Percentiles rank a stretch among this genome's conserved stretches.
Conservation (phyloP, 2,329 filamentous ascomycete genomes). For the Talaromyces marneffei region DNA sequence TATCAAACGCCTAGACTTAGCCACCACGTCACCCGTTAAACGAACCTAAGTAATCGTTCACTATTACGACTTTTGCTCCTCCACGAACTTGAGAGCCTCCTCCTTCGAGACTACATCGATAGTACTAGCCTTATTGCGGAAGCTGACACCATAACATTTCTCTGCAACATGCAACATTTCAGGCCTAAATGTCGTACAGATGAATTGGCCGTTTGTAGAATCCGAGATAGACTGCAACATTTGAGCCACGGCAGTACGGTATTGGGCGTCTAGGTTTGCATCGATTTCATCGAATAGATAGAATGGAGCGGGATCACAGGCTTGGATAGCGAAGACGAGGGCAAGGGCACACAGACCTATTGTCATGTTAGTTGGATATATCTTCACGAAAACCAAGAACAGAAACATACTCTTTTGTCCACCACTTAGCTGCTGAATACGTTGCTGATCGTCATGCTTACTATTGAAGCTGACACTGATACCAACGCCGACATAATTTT, state of each 20-base stretch:
- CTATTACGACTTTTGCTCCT: slow-evolving; percentile 60
- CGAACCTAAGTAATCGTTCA: neutral
- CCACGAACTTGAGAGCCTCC: slow-evolving; percentile 87
- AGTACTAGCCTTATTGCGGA: slow-evolving; percentile 82
- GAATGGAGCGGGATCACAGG: slow-evolving; percentile 94
- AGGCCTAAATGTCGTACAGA: slow-evolving; percentile 96
- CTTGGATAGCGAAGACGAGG: slow-evolving; percentile 97
- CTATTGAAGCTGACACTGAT: slow-evolving; percentile 99
- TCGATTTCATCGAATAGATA: slow-evolving; percentile 99
- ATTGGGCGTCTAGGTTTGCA: slow-evolving; percentile 95
- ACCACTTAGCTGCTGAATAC: slow-evolving; percentile 93
- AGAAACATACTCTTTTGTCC: slow-evolving; percentile 81
- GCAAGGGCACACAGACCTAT: slow-evolving; percentile 89
- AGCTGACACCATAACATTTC: slow-evolving; percentile 96
- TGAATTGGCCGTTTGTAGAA: slow-evolving; percentile 67
- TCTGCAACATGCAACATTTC: slow-evolving; percentile 94
- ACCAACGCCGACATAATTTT: slow-evolving; percentile 93
- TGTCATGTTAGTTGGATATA: neutral
- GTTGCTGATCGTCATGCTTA: slow-evolving; percentile 95
- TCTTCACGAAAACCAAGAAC: neutral
- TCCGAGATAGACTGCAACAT: slow-evolving; percentile 73
- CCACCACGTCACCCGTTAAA: neutral
- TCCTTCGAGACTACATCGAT: slow-evolving; percentile 86
- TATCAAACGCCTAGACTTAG: neutral
- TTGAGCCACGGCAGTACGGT: slow-evolving; percentile 88